Evolutionary conservation across 306 rosid species (phyloP).

Genomic region (Vigna unguiculata): DNA sequence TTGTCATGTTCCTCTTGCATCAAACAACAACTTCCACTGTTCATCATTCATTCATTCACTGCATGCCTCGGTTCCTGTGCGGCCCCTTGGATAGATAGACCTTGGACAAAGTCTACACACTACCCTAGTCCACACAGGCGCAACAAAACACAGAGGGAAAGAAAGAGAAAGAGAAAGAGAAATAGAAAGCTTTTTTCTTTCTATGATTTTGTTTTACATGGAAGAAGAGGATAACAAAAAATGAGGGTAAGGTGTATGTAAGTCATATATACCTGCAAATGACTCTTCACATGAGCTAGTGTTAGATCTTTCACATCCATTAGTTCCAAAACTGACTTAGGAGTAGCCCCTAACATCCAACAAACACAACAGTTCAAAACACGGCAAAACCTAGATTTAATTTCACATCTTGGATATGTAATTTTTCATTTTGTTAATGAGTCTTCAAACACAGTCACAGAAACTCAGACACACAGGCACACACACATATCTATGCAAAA

Average conservation of each 20-base stretch:
- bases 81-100: conserved; percentile 52
- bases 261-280: conserved; percentile 77
- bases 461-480: background rate
- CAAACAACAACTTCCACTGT: conserved; percentile 56
- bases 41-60: conserved; percentile 61
- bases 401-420: background rate
- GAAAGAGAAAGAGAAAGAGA: conserved; percentile 1
- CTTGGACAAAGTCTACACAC: conserved; percentile 54
- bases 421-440: background rate
- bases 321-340: conserved; percentile 88
- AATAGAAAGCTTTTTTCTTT: background rate
- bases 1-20: conserved; percentile 76
- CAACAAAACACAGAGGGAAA: conserved; percentile 11
- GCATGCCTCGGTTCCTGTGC: conserved; percentile 70
- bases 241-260: background rate
- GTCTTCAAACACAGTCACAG: background rate
- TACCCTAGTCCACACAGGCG: conserved; percentile 38
- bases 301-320: conserved; percentile 99
- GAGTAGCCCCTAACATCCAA: conserved; percentile 80
- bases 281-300: conserved; percentile 97
- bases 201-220: conserved; percentile 40
- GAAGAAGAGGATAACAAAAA: background rate
- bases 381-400: background rate
- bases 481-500: background rate
- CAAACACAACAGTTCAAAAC: background rate